Evolutionary conservation across 2,329 filamentous ascomycete genomes (phyloP).

Genomic region (Rhynchosporium graminicola): DNA sequence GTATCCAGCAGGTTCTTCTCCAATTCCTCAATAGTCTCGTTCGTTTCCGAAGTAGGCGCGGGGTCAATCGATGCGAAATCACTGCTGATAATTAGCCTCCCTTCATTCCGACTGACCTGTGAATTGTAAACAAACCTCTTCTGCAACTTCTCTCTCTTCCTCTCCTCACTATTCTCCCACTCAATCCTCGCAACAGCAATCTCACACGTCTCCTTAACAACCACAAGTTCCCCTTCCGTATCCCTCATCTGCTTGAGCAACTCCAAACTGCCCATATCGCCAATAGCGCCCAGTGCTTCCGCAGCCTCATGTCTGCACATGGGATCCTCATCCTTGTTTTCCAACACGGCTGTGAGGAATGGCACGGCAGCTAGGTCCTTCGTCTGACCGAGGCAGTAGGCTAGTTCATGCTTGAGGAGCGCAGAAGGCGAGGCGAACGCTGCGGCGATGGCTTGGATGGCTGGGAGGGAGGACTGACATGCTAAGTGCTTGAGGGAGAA

Average conservation of each 20-base stretch:
- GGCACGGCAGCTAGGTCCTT: constrained; percentile 73
- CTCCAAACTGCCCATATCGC: constrained; percentile 70
- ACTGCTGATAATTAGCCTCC: constrained; percentile 50
- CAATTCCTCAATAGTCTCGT: constrained; percentile 72
- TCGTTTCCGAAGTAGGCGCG: constrained; percentile 73
- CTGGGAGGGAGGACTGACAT: constrained; percentile 58
- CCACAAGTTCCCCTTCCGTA: constrained; percentile 71
- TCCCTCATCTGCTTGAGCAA: constrained; percentile 75
- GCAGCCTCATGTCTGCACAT: constrained; percentile 98
- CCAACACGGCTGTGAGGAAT: constrained; percentile 71
- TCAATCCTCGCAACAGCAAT: constrained; percentile 92
- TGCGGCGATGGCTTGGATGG: constrained; percentile 81
- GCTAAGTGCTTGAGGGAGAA: constrained; percentile 97
- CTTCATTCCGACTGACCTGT: neutral
- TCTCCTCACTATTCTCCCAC: constrained; percentile 80
- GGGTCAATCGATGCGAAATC: constrained; percentile 96
- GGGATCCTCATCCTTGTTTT: constrained; percentile 78
- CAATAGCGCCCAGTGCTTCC: constrained; percentile 88
- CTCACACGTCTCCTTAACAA: constrained; percentile 94
- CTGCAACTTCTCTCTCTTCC: constrained; percentile 74
- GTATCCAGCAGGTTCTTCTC: constrained; percentile 78
- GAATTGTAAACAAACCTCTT: constrained; percentile 63
- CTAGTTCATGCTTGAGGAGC: constrained; percentile 92
- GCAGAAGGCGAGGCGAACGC: constrained; percentile 83
- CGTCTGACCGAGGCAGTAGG: constrained; percentile 94